Evolutionary conservation across 768 basidiomycete species (phyloP), one percentile per base, ranked within the genome.

Genomic region (Aureoboletus auriporus): DNA sequence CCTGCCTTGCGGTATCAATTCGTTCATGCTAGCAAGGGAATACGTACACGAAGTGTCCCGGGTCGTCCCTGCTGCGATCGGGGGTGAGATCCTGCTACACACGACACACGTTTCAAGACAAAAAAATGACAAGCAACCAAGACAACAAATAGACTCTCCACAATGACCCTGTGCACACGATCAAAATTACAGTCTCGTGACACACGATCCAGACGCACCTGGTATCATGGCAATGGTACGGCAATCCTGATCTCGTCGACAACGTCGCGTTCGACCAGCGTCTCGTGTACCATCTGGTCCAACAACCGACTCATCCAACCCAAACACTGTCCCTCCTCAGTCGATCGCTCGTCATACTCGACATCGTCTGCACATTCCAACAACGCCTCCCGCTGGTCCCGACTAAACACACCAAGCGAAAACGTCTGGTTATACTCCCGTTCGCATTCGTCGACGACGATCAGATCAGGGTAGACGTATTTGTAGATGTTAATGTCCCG

Each of bases 401-500:
- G 39, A 5, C 26, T 58, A 14, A 61, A 56, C 45, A 23, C 34
- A 0, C 59, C 62, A 5, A 64, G 51, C 28, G 50, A 44, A 6
- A 56, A 43, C 14, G 56, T 58, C 33, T 39, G 20, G 13, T 54
- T 44, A 5, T 47, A 10, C 27, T 47, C 42, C 4, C 56, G 38
- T 13, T 46, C 59, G 39, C 17, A 27, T 28, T 26, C 51, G 6
- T 64, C 56, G 36, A 64, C 54, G 26, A 62, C 62, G 48, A 64
- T 55, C 36, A 65, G 14, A 30, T 64, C 62, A 7, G 64, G 64
- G 11, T 64, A 66, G 30, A 62, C 50, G 45, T 66, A 64, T 17
- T 45, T 52, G 47, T 50, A 35, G 17, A 43, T 13, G 23, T 40
- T 26, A 23, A 23, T 23, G 38, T 52, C 54, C 5, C 40, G 58